phyloP scores from a whole-genome alignment of 2,329 filamentous ascomycete genomes.

The Claviceps sp. region DNA sequence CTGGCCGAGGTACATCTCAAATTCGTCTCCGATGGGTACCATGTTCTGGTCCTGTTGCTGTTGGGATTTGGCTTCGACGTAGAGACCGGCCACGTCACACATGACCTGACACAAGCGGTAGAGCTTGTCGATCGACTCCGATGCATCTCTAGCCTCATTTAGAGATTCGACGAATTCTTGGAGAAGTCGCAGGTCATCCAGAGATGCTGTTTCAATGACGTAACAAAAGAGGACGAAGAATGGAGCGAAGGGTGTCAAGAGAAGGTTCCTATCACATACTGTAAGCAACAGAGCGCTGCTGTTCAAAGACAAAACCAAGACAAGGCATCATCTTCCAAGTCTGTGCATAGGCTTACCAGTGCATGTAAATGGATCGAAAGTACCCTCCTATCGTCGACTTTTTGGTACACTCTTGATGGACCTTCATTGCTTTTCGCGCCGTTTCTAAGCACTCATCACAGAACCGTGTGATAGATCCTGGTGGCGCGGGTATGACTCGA shows the following conservation, averaged over 20 bases:
- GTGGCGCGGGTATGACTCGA: conserved; percentile 33
- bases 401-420: conserved; percentile 31
- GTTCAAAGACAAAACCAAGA: not conserved
- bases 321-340: not conserved
- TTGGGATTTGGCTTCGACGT: conserved; percentile 44
- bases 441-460: conserved; percentile 34
- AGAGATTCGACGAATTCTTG: conserved; percentile 44
- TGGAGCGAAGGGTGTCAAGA: conserved; percentile 44
- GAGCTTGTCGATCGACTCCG: conserved; percentile 45
- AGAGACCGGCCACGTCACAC: conserved; percentile 45
- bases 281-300: not conserved
- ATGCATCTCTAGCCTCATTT: conserved; percentile 34
- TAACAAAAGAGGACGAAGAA: conserved; percentile 48
- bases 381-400: conserved; percentile 26
- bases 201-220: conserved; percentile 38
- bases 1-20: conserved; percentile 51
- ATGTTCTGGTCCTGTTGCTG: conserved; percentile 32
- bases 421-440: conserved; percentile 33
- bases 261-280: conserved; percentile 27
- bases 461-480: conserved; percentile 29
- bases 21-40: conserved; percentile 40
- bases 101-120: conserved; percentile 50
- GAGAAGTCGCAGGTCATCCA: conserved; percentile 39
- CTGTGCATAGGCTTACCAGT: conserved; percentile 28
- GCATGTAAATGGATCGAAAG: conserved; percentile 33